Conservation (phyloP, 257 asterid genomes). For the Petunia secreta region DNA sequence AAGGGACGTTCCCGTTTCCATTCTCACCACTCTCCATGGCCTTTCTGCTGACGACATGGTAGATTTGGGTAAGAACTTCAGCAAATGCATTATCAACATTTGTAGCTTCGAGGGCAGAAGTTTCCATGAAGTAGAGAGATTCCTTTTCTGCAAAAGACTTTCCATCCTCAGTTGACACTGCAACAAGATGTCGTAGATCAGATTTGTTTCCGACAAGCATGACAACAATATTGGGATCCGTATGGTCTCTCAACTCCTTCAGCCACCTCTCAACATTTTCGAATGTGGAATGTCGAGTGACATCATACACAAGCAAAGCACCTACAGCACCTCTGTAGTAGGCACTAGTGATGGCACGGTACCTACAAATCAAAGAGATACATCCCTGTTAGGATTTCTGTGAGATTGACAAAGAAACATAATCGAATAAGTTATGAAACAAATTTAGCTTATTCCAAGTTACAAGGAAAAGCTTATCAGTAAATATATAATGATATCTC, state of each 20-base stretch:
- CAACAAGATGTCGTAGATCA: constrained; percentile 86
- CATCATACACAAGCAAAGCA: constrained; percentile 82
- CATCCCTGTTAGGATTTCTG: constrained; percentile 20
- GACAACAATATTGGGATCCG: constrained; percentile 79
- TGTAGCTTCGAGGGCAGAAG: constrained; percentile 79
- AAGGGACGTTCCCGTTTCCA: constrained; percentile 52
- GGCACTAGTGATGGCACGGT: constrained; percentile 89
- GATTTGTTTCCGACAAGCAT: constrained; percentile 88
- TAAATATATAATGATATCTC: neutral
- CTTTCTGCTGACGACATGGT: constrained; percentile 70
- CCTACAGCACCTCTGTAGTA: constrained; percentile 92
- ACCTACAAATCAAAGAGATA: constrained; percentile 43
- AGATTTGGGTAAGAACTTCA: constrained; percentile 75
- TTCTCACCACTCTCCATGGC: constrained; percentile 66
- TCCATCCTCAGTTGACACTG: constrained; percentile 74
- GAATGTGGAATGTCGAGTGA: constrained; percentile 77
- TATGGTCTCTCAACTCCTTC: constrained; percentile 74
- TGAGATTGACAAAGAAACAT: neutral
- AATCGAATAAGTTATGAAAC: neutral
- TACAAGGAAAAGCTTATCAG: neutral
- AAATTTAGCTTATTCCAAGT: neutral
- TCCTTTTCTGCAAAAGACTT: constrained; percentile 78
- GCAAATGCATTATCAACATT: constrained; percentile 78
- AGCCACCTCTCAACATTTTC: constrained; percentile 81
- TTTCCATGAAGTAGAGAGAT: constrained; percentile 85